Percentiles rank a stretch among this genome's conserved stretches.
These are phyloP conservation scores for Botryotinia convoluta DNA, from an alignment of 2,329 filamentous ascomycete genomes.

Conservation along the genomic window DNA sequence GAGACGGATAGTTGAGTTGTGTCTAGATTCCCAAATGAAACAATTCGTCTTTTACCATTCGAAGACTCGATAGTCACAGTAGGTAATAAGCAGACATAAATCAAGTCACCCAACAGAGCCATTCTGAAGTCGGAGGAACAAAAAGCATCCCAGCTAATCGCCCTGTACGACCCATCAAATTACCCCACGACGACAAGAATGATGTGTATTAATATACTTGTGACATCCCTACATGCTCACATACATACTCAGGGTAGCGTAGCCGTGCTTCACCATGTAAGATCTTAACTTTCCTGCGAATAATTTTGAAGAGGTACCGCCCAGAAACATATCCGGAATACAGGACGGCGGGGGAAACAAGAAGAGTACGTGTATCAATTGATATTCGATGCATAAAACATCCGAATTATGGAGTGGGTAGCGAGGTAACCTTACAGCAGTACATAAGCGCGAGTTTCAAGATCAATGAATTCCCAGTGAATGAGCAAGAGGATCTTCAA, in stretches of 20 bases:
- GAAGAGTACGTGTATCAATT: conserved; percentile 2
- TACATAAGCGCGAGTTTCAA: conserved; percentile 20
- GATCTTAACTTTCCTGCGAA: background rate
- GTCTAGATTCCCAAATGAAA: background rate
- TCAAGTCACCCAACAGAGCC: background rate
- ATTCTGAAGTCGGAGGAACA: background rate
- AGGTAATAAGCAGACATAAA: background rate
- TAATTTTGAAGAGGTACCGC: background rate
- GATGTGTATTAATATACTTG: conserved; percentile 2
- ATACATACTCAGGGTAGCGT: conserved; percentile 1
- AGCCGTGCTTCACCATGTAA: background rate
- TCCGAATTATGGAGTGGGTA: background rate
- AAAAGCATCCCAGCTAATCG: conserved; percentile 11
- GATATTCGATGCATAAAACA: background rate
- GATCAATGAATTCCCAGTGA: background rate
- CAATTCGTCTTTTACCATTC: background rate
- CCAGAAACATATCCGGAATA: background rate
- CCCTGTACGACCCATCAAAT: conserved; percentile 13
- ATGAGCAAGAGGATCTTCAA: background rate
- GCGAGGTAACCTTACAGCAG: background rate
- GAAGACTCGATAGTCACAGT: background rate
- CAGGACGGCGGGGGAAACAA: background rate
- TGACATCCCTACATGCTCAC: background rate
- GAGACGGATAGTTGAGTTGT: background rate
- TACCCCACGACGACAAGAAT: conserved; percentile 13